These are phyloP conservation scores for Gossypium trilobum DNA, from an alignment of 441 rosid genomes.

Conservation along the genomic window DNA sequence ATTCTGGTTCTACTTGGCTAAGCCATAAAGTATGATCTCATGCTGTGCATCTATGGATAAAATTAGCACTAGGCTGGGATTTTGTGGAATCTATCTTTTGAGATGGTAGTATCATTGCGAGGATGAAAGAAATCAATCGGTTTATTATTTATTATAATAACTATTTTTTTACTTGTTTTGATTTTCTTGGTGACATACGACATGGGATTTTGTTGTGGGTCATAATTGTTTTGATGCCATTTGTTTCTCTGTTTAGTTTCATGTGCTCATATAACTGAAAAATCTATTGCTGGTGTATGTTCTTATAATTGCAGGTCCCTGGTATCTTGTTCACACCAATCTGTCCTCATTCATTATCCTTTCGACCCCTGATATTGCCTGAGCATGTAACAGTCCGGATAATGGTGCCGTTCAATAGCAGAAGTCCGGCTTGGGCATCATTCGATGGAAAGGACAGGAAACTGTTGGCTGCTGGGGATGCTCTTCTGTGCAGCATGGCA, in stretches of 20 bases:
- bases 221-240: not conserved
- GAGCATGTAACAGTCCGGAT: slow-evolving; percentile 78
- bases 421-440: slow-evolving; percentile 87
- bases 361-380: slow-evolving; percentile 90
- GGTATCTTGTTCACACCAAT: slow-evolving; percentile 96
- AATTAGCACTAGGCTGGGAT: too few relatives aligned
- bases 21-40: too few relatives aligned
- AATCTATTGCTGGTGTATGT: not conserved
- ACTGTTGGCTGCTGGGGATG: slow-evolving; percentile 69
- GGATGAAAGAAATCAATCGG: not conserved
- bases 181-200: not conserved
- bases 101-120: not conserved
- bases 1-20: too few relatives aligned
- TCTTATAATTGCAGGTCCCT: slow-evolving; percentile 56
- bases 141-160: not conserved
- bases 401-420: slow-evolving; percentile 84
- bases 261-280: not conserved
- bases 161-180: not conserved
- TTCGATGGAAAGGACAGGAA: slow-evolving; percentile 92
- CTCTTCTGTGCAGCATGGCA: slow-evolving; percentile 92
- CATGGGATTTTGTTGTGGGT: not conserved
- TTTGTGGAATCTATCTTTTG: not conserved
- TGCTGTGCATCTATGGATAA: too few relatives aligned
- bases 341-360: slow-evolving; percentile 94
- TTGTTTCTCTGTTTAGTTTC: not conserved